Conservation (phyloP, 345 rosid species). For the Acer negundo region DNA sequence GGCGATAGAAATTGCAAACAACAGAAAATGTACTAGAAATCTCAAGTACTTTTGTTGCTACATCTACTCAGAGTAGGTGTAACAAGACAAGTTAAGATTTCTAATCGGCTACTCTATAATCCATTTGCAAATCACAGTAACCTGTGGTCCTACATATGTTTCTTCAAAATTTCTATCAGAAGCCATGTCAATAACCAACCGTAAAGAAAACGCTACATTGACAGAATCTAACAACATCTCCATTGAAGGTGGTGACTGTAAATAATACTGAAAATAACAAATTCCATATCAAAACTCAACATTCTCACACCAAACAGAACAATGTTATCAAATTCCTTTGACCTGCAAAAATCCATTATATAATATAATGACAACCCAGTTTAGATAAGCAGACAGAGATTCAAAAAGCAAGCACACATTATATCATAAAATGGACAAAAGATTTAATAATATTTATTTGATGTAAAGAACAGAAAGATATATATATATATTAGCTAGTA, state of each 20-base stretch:
- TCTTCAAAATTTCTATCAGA: slow-evolving; percentile 3
- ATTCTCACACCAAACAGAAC: background rate
- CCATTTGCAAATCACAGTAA: no score
- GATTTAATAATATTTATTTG: no score
- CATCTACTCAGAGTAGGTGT: no score
- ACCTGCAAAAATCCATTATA: slow-evolving; percentile 13
- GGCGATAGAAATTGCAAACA: no score
- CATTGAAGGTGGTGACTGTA: slow-evolving; percentile 7
- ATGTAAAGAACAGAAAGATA: no score
- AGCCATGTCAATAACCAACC: slow-evolving; percentile 32
- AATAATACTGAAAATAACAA: background rate
- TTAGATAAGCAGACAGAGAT: slow-evolving; percentile 6
- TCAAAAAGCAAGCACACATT: background rate
- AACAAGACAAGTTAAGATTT: no score
- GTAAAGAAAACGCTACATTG: slow-evolving; percentile 28
- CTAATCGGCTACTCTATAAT: no score
- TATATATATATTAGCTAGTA: no score
- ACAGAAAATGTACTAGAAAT: no score
- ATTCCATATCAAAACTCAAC: background rate
- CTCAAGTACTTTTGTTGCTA: no score
- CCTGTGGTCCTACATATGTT: no score
- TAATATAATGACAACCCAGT: slow-evolving; percentile 15
- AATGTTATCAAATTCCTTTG: background rate
- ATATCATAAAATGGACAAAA: no score
- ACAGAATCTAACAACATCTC: slow-evolving; percentile 23